Percentiles rank a stretch among this genome's conserved stretches.
Conservation (phyloP, 768 basidiomycete species). For the Tremella fuciformis region DNA sequence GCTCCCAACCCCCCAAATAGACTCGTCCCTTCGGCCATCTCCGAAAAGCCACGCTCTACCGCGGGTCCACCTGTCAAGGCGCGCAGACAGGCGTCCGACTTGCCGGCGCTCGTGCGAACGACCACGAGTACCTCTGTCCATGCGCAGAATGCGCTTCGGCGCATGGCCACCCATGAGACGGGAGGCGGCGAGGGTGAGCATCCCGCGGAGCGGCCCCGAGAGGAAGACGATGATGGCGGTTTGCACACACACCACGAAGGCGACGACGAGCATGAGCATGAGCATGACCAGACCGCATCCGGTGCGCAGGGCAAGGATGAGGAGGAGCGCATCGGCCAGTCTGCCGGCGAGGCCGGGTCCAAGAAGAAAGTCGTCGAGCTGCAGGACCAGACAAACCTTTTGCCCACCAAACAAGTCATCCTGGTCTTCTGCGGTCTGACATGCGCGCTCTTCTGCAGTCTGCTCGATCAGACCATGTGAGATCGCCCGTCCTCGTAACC, state of each 20-base stretch:
- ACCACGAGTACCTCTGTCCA: constrained; percentile 24
- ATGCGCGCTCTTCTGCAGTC: constrained; percentile 62
- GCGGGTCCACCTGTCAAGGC: neutral
- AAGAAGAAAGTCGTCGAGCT: neutral
- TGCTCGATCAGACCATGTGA: constrained; percentile 67
- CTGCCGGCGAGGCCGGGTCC: neutral
- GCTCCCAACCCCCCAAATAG: neutral
- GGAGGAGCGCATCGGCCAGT: constrained; percentile 6
- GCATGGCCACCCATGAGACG: constrained; percentile 46
- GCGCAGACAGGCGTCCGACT: neutral
- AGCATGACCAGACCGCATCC: constrained; percentile 10
- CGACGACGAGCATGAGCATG: constrained; percentile 32
- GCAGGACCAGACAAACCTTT: constrained; percentile 63
- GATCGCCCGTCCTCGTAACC: too few species aligned
- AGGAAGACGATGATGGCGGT: neutral
- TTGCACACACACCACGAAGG: constrained; percentile 23
- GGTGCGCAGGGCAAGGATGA: constrained; percentile 7
- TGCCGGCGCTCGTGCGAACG: constrained; percentile 14
- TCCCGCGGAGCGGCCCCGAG: constrained; percentile 8
- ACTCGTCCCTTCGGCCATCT: neutral
- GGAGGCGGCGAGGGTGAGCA: constrained; percentile 19
- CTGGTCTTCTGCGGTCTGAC: constrained; percentile 64
- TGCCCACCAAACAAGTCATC: constrained; percentile 65
- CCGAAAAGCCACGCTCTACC: neutral
- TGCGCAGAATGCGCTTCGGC: constrained; percentile 34